phyloP scores from a whole-genome alignment of 441 rosid species.

The Syzygium malaccense region DNA sequence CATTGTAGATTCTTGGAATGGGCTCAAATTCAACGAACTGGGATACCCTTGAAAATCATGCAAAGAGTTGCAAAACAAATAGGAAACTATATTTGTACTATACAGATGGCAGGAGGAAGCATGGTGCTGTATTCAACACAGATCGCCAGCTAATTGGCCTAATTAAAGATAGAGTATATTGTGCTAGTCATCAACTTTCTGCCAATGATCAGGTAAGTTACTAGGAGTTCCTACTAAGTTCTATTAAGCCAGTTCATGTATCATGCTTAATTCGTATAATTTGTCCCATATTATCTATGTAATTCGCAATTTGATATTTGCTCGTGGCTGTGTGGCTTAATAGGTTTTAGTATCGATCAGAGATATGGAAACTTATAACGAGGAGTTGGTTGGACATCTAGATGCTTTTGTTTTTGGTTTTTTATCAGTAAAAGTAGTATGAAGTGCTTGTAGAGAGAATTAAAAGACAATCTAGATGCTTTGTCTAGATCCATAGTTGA shows the following conservation, averaged over 20 bases:
- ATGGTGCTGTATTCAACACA: background rate
- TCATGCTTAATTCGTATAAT: background rate
- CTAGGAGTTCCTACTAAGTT: background rate
- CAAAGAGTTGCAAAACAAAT: background rate
- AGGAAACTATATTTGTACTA: background rate
- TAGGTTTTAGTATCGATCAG: background rate
- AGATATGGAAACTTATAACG: background rate
- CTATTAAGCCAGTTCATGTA: background rate
- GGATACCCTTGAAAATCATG: background rate
- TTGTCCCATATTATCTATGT: background rate
- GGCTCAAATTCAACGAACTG: rapidly evolving
- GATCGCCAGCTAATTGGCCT: background rate
- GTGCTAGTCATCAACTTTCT: background rate
- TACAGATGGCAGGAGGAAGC: background rate
- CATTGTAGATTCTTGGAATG: background rate
- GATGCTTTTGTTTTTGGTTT: background rate
- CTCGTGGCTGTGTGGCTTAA: background rate
- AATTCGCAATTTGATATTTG: background rate
- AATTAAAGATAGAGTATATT: background rate
- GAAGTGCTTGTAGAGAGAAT: background rate
- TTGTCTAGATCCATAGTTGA: background rate
- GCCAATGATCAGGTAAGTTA: background rate
- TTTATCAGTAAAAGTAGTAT: background rate
- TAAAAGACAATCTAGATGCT: background rate
- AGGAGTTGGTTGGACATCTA: background rate